Conservation (phyloP, 176 grass and related monocot genomes). For the Zoysia japonica region DNA sequence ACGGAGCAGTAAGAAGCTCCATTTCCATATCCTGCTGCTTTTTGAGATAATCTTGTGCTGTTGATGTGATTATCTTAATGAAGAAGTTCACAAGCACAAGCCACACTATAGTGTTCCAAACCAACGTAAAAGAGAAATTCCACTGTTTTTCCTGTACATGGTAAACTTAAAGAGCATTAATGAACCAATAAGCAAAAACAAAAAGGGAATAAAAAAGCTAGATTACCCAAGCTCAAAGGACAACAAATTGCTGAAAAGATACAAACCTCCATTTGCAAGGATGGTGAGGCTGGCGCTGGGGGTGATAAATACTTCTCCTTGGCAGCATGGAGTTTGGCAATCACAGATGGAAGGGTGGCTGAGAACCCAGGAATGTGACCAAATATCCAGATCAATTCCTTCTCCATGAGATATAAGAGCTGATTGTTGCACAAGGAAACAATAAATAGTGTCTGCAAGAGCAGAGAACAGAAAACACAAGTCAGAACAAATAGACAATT, state of each 20-base stretch:
- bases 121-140: slow-evolving; percentile 82
- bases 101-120: slow-evolving; percentile 89
- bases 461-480: slow-evolving; percentile 22
- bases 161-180: slow-evolving; percentile 27
- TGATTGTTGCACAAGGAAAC: slow-evolving; percentile 95
- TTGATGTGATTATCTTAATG: slow-evolving; percentile 76
- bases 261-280: slow-evolving; percentile 58
- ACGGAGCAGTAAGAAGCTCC: slow-evolving; percentile 41
- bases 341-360: slow-evolving; percentile 63
- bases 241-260: slow-evolving; percentile 19
- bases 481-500: slow-evolving; percentile 12
- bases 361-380: slow-evolving; percentile 78
- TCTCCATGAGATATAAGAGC: slow-evolving; percentile 86
- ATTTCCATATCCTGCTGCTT: slow-evolving; percentile 83
- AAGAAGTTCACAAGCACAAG: slow-evolving; percentile 88
- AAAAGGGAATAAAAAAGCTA: neutral
- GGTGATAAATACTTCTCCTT: slow-evolving; percentile 87
- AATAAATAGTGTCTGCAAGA: slow-evolving; percentile 66
- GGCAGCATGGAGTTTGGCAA: slow-evolving; percentile 69
- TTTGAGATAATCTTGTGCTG: slow-evolving; percentile 75
- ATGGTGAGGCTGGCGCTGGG: slow-evolving; percentile 37
- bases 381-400: slow-evolving; percentile 79
- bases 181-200: neutral
- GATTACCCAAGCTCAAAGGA: slow-evolving; percentile 17
- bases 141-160: slow-evolving; percentile 60